These are phyloP conservation scores for Ettlia oleoabundans DNA, from an alignment of 139 green algal genomes.

Conservation along the genomic window DNA sequence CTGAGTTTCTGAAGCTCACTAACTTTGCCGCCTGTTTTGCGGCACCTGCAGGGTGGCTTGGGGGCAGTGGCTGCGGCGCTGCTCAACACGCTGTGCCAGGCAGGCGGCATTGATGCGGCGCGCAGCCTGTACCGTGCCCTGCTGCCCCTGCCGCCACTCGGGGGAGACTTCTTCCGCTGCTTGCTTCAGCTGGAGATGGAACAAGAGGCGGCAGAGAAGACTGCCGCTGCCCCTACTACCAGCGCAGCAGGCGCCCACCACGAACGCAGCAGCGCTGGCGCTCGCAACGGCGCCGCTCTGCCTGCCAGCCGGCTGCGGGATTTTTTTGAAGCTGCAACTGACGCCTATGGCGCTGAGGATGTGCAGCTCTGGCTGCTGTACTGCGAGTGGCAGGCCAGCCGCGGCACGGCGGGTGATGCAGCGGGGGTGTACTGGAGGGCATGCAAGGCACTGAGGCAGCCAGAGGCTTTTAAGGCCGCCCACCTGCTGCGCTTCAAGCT, in stretches of 20 bases:
- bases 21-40: not conserved
- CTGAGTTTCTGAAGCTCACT: not conserved
- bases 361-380: constrained; percentile 73
- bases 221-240: not conserved
- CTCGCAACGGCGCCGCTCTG: not conserved
- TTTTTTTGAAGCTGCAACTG: constrained; percentile 63
- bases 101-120: constrained; percentile 47
- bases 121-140: constrained; percentile 59
- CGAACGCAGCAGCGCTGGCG: not conserved
- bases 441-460: constrained; percentile 60
- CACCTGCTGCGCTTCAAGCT: constrained; percentile 29
- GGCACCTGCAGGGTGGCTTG: constrained; percentile 56
- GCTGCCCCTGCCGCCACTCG: constrained; percentile 59
- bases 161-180: constrained; percentile 63
- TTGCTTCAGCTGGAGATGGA: constrained; percentile 61
- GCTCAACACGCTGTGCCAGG: constrained; percentile 15
- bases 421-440: constrained; percentile 75
- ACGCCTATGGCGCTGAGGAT: constrained; percentile 55
- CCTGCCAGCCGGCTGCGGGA: constrained; percentile 17
- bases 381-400: constrained; percentile 32
- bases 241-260: not conserved
- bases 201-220: not conserved
- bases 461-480: constrained; percentile 55
- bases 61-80: constrained; percentile 52
- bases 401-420: constrained; percentile 9